Evolutionary conservation across 179 eudicot genomes (phyloP), one percentile per base, ranked within the genome.

Genomic region (Spinacia oleracea): DNA sequence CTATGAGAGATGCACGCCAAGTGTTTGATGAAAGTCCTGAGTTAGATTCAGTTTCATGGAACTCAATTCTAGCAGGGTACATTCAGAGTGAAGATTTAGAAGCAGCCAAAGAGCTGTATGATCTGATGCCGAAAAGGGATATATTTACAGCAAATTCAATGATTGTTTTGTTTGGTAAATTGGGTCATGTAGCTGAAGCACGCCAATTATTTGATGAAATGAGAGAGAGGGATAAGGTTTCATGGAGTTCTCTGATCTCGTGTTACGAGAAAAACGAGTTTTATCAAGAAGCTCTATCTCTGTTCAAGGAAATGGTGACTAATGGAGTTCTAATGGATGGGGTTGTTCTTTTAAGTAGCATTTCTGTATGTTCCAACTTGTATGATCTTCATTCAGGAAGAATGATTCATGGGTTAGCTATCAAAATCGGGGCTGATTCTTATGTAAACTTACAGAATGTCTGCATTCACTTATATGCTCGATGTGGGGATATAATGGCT

Each of bases 1-100:
- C 80, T 21, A 35, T 89, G 11, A 18, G 29, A 2, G 80, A 59
- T 83, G 93, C 93, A 11, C 78, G 92, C 64, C 87, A 85, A 83
- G 73, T 91, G 88, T 92, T 92, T 43, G 97, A 89, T 81, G 89
- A 81, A 89, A 91, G 91, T 86, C 87, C 89, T 84, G 88, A 81
- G 73, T 46, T 78, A 79, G 95, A 92, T 60, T 80, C 73, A 14
- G 93, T 90, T 70, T 91, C 95, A 0, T 85, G 87, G 87, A 84
- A 53, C 6, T 60, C 32, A 25, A 23, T 60, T 27, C 6, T 60
- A 16, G n/a, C 58, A 53, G 58, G n/a, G 18, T 53, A 53, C 20
- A 23, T 53, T 20, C 58, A 53, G 58, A 53, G 58, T 53, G 58
- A 20, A 53, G n/a, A 53, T 53, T 53, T 53, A 53, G 58, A 18